Percentiles rank a stretch among this genome's conserved stretches.
Evolutionary conservation across 2,329 filamentous ascomycete genomes (phyloP).

Genomic region (Akanthomyces dipterigenus): DNA sequence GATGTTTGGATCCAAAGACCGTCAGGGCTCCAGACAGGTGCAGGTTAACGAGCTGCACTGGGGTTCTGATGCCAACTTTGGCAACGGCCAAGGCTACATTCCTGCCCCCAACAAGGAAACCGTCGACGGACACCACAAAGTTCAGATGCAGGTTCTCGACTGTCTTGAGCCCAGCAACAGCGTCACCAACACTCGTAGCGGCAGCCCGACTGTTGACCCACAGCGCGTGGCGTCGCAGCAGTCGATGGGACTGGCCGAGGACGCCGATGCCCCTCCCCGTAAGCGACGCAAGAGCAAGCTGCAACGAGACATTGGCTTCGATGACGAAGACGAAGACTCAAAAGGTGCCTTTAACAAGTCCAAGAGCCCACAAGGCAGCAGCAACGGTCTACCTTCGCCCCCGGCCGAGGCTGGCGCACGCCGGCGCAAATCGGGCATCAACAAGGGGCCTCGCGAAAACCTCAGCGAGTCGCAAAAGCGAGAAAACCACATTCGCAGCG

Average conservation of each 20-base stretch:
- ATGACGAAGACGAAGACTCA: slow-evolving; percentile 35
- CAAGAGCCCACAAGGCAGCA: slow-evolving; percentile 42
- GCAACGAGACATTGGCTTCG: slow-evolving; percentile 30
- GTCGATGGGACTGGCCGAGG: slow-evolving; percentile 26
- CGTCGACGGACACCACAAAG: slow-evolving; percentile 48
- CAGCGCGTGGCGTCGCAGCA: neutral
- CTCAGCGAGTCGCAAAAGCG: slow-evolving; percentile 75
- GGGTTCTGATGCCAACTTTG: slow-evolving; percentile 64
- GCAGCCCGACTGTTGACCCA: slow-evolving; percentile 39
- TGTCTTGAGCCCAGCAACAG: slow-evolving; percentile 53
- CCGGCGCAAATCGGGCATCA: slow-evolving; percentile 42
- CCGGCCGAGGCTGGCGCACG: slow-evolving; percentile 34
- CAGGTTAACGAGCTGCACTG: slow-evolving; percentile 48
- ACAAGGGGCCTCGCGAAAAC: slow-evolving; percentile 57
- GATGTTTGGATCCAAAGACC: slow-evolving; percentile 30
- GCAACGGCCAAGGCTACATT: slow-evolving; percentile 47
- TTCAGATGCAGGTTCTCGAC: slow-evolving; percentile 48
- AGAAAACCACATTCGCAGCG: slow-evolving; percentile 79
- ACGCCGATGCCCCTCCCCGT: slow-evolving; percentile 34
- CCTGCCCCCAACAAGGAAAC: slow-evolving; percentile 51
- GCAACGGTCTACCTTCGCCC: slow-evolving; percentile 26
- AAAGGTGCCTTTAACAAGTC: slow-evolving; percentile 21
- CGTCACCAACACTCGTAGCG: slow-evolving; percentile 50
- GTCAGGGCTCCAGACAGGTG: slow-evolving; percentile 25
- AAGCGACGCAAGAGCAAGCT: slow-evolving; percentile 51